Base-by-base conservation (phyloP, 129 eudicot species). In the Arctium minus region DNA sequence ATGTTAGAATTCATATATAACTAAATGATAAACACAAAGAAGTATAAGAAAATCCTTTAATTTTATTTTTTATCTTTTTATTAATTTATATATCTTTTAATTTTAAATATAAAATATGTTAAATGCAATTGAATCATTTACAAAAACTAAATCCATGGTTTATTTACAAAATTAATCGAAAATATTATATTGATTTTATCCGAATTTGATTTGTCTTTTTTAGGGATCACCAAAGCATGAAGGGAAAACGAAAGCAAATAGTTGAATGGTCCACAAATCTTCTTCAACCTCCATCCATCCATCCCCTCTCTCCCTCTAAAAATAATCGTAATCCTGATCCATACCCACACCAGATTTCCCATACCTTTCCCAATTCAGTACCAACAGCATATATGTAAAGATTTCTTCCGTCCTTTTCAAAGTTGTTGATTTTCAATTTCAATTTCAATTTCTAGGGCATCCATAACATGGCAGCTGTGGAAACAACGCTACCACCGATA, bases 401-500 rank as follows among this genome's bases (percentile, higher is more conserved):
- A 17, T 36, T 62, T 29, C 32, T 60, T 65, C 29, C 11, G 12
- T 17, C 27, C 1, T 50, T 50, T 82, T 22, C 71, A 40, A 42
- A 53, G 1, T 29, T 22, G 27, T 22, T 22, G 27, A 22, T 22
- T 40, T 70, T 35, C 56, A 0, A 65, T 64, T 74, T 32, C 44
- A 74, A 33, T 74, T 64, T 50, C n/a, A 6, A 17, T 60, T 60
- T 60, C 46, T 64, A 81, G 80, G 75, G 75, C 81, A 62, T 44
- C 69, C n/a, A 42, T 15, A 75, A 46, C 31, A 83, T 83, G 86
- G 87, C 91, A 36, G 83, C 82, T 75, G 87, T 93, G 35, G 94
- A 89, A 46, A 80, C 88, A 46, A 80, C 88, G 37, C 80, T 87
- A 30, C 88, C 88, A 50, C 91, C 97, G 0, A 82, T 86, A 62